Evolutionary conservation across 805 yeast species (phyloP).

Genomic region (Zygosaccharomyces kombuchaensis): DNA sequence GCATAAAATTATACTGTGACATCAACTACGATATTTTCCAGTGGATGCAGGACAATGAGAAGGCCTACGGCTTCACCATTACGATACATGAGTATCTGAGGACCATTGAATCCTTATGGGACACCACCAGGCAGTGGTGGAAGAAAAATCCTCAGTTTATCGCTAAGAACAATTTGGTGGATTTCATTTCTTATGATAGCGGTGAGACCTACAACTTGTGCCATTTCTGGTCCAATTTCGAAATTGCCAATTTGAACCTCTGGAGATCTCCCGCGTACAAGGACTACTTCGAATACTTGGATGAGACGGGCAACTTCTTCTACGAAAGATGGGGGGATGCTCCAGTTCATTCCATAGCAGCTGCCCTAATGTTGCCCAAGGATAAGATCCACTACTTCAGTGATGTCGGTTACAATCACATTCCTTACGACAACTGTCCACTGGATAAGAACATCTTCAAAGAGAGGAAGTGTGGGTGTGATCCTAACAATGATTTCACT

Average conservation of each 20-base stretch:
- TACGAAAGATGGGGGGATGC: conserved; percentile 94
- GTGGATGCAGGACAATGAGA: conserved; percentile 70
- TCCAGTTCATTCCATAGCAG: conserved; percentile 81
- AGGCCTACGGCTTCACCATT: conserved; percentile 73
- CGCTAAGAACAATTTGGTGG: conserved; percentile 58
- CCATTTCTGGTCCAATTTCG: conserved; percentile 87
- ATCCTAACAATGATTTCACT: conserved; percentile 67
- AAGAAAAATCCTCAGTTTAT: conserved; percentile 54
- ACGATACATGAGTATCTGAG: conserved; percentile 63
- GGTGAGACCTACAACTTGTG: conserved; percentile 76
- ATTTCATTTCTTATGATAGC: conserved; percentile 65
- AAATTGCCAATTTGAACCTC: conserved; percentile 68
- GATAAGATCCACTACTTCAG: conserved; percentile 68
- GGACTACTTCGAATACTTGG: conserved; percentile 63
- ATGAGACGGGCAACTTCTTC: conserved; percentile 73
- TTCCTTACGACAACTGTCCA: conserved; percentile 75
- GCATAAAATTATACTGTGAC: conserved; percentile 68
- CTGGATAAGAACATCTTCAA: conserved; percentile 54
- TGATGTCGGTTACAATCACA: conserved; percentile 77
- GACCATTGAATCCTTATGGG: conserved; percentile 78
- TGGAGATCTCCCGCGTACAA: conserved; percentile 69
- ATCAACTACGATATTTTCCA: conserved; percentile 74
- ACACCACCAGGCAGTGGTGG: conserved; percentile 60
- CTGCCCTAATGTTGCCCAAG: conserved; percentile 61
- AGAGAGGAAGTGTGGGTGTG: conserved; percentile 66